Base-by-base conservation (phyloP, 345 rosid species). In the Populus alba region DNA sequence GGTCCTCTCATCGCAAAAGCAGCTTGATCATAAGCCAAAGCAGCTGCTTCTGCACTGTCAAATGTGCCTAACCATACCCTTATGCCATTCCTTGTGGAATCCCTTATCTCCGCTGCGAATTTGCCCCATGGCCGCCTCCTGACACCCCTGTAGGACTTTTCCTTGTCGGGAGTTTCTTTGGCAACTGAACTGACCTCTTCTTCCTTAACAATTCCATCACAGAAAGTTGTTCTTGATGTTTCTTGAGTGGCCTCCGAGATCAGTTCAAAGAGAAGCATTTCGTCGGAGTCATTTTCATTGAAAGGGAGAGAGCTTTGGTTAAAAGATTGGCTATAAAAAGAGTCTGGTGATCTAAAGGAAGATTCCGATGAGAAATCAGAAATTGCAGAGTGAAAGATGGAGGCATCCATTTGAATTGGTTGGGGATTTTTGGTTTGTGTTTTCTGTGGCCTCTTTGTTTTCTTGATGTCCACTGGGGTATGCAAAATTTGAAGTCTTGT, bases 211-310 rank as follows among this genome's bases (percentile, higher is more conserved):
- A 70, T 49, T 27, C 51, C 68, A 51, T 77, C 70, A 1, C 72
- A 73, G 61, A 27, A 72, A 23, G 66, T 23, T 4, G 59, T 65
- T 72, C 77, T 74, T n/a, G 83, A 41, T 43, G 82, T 62, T 81
- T 82, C 88, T 37, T 80, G 84, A 3, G 75, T 79, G n/a, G 82
- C 87, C 79, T 85, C 87, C 16, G 88, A 80, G 23, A 93, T 87
- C 20, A 95, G 76, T 1, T 90, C 91, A 69, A 85, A 89, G 17
- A 93, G 90, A 77, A 89, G 93, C 99, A 95, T 95, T 85, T 95
- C 99, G 27, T 92, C 94, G 0, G 97, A 89, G 82, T 95, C 99
- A 70, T 93, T 93, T 79, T 95, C 99, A 80, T 95, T 87, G 87
- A 95, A 95, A 22, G 99, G 98, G 37, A 95, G 95, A 39, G 68